phyloP scores from a whole-genome alignment of 169 alveolate genomes.

The Gregarina niphandrodes region DNA sequence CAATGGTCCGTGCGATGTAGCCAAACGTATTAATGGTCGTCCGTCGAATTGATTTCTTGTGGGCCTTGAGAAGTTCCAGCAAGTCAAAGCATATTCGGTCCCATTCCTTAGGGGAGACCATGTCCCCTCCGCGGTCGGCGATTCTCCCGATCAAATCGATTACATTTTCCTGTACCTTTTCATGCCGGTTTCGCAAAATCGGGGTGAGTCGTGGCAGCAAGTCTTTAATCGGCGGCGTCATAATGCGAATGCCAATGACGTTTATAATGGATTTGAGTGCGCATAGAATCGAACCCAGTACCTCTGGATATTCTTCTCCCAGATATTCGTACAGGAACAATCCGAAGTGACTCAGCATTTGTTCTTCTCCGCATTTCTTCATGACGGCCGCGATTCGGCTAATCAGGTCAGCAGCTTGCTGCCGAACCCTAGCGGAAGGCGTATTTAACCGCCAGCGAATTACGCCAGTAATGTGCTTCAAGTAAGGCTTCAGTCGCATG shows the following conservation, averaged over 20 bases:
- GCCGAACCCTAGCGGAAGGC: constrained; percentile 82
- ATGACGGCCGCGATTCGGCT: constrained; percentile 79
- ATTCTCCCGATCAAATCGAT: constrained; percentile 79
- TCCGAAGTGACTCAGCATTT: constrained; percentile 84
- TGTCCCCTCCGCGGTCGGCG: constrained; percentile 98
- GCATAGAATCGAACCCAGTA: constrained; percentile 83
- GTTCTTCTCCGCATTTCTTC: constrained; percentile 89
- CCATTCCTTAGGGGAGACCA: constrained; percentile 98
- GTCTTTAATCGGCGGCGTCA: constrained; percentile 99
- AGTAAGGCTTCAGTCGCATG: constrained; percentile 76
- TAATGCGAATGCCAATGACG: constrained; percentile 84
- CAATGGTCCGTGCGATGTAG: constrained; percentile 95
- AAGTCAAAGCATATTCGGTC: constrained; percentile 96
- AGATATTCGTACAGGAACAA: constrained; percentile 80
- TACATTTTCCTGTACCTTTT: constrained; percentile 83
- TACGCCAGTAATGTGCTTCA: constrained; percentile 91
- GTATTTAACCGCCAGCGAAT: constrained; percentile 74
- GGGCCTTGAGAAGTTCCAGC: constrained; percentile 71
- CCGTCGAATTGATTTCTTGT: constrained; percentile 77
- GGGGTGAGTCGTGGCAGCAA: constrained; percentile 96
- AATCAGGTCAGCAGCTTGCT: constrained; percentile 94
- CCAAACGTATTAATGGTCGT: constrained; percentile 98
- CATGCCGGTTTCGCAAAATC: constrained; percentile 92
- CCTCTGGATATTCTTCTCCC: constrained; percentile 99
- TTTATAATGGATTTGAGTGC: constrained; percentile 93